Base-by-base conservation (phyloP, 257 asterid genomes). In the Scutellaria barbata region DNA sequence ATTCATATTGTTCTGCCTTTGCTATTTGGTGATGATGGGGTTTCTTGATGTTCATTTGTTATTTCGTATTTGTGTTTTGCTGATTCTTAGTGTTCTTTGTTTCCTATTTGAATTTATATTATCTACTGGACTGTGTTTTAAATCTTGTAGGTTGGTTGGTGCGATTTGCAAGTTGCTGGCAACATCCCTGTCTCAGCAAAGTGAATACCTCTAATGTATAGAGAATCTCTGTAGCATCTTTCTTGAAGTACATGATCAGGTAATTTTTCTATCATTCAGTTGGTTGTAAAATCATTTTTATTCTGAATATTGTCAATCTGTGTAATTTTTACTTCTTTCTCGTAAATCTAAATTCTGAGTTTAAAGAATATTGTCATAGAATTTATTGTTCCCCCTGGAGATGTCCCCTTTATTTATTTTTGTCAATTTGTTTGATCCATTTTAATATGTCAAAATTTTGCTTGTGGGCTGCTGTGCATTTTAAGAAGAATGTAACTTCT, bases 231-330 rank as follows among this genome's bases (percentile, higher is more conserved):
- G 96, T 54, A 80, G 77, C 69, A 78, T 85, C 33, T 85, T 87
- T 69, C 80, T 89, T 63, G 82, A 89, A 86, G 68, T 84, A 43
- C 91, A 87, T 74, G 82, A 86, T 42, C 86, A 87, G 96, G 96
- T 87, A 67, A 65, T 22, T 58, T 25, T 0, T 8, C 33, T 35
- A 22, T 2, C 25, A 22, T 22, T 22, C 25, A 22, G 25, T 22
- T 22, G 25, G 25, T 22, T 22, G 25, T 22, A 1, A 22, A 22
- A 22, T 22, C 25, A 22, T 22, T 22, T 22, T 22, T 22, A 22
- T 22, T 22, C 25, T 22, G 25, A 22, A 22, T 22, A 2, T 22
- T 1, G 25, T 22, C 25, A 2, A 22, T 1, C 1, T 22, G n/a
- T n/a, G 2, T 22, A 22, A 22, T 22, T 22, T 22, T 22, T 22